These are phyloP conservation scores for Luvunga scandens DNA, from an alignment of 345 rosid species.

Conservation along the genomic window DNA sequence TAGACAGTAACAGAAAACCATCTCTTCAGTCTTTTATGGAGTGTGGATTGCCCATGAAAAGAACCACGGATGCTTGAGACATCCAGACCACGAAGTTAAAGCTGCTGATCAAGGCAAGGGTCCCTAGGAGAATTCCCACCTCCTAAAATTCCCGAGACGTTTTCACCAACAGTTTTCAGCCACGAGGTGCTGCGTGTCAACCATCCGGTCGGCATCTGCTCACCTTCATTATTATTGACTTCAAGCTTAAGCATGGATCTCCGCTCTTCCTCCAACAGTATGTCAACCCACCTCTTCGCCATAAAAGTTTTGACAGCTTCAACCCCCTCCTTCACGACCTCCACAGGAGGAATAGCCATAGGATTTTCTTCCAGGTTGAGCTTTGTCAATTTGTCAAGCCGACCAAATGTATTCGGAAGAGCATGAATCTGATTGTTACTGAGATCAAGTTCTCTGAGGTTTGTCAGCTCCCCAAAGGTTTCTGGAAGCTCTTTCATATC, in stretches of 20 bases:
- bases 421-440: conserved; percentile 87
- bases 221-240: conserved; percentile 24
- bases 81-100: conserved; percentile 26
- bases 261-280: conserved; percentile 70
- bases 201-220: conserved; percentile 61
- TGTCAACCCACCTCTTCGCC: conserved; percentile 72
- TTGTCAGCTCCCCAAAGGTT: conserved; percentile 68
- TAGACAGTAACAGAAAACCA: not conserved
- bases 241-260: conserved; percentile 35
- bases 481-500: conserved; percentile 76
- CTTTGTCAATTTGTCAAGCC: conserved; percentile 63
- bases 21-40: not conserved
- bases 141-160: conserved; percentile 48
- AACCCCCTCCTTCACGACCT: conserved; percentile 61
- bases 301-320: conserved; percentile 69
- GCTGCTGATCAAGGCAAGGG: conserved; percentile 76
- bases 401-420: conserved; percentile 82
- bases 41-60: not conserved
- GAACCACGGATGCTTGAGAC: not conserved
- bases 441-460: conserved; percentile 79
- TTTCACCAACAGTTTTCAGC: conserved; percentile 54
- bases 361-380: conserved; percentile 77
- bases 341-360: conserved; percentile 60
- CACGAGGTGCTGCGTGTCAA: conserved; percentile 76
- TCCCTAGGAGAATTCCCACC: conserved; percentile 43